Conservation (phyloP, 176 grass and related monocot species). For the Avena sativa region DNA sequence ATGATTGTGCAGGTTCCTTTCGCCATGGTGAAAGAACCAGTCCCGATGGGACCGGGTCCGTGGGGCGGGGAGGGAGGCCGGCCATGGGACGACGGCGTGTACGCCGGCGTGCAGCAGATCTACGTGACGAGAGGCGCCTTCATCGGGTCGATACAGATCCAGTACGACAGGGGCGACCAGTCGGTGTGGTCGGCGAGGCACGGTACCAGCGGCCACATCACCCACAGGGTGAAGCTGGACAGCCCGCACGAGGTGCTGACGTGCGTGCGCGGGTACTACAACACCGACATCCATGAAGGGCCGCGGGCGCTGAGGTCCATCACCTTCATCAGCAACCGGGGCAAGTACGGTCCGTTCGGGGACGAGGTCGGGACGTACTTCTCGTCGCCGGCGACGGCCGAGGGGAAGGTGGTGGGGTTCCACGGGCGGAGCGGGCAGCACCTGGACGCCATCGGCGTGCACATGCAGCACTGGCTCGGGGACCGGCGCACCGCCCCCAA, state of each 20-base stretch:
- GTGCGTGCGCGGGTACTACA: constrained; percentile 86
- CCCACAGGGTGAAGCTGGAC: constrained; percentile 83
- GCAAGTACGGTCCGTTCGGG: constrained; percentile 82
- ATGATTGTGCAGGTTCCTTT: constrained; percentile 55
- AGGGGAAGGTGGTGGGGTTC: constrained; percentile 91
- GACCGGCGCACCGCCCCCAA: constrained; percentile 65
- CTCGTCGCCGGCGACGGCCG: constrained; percentile 64
- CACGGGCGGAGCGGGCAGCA: constrained; percentile 83
- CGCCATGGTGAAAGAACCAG: constrained; percentile 80
- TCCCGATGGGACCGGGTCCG: constrained; percentile 77
- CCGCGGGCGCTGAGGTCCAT: constrained; percentile 68
- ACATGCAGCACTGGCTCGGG: constrained; percentile 92
- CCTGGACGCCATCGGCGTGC: constrained; percentile 86
- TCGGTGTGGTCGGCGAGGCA: constrained; percentile 88
- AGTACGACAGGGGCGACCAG: constrained; percentile 79
- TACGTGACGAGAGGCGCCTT: constrained; percentile 70
- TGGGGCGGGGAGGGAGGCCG: constrained; percentile 91
- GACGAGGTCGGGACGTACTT: constrained; percentile 71
- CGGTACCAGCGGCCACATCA: constrained; percentile 70
- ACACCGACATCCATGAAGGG: constrained; percentile 47
- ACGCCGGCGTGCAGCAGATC: constrained; percentile 77
- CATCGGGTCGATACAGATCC: constrained; percentile 87
- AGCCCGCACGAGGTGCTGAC: constrained; percentile 84
- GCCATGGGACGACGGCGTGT: constrained; percentile 96
- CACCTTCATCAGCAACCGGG: constrained; percentile 68